phyloP scores from a whole-genome alignment of 371 early-diverging fungal species.

The Mucor lusitanicus region DNA sequence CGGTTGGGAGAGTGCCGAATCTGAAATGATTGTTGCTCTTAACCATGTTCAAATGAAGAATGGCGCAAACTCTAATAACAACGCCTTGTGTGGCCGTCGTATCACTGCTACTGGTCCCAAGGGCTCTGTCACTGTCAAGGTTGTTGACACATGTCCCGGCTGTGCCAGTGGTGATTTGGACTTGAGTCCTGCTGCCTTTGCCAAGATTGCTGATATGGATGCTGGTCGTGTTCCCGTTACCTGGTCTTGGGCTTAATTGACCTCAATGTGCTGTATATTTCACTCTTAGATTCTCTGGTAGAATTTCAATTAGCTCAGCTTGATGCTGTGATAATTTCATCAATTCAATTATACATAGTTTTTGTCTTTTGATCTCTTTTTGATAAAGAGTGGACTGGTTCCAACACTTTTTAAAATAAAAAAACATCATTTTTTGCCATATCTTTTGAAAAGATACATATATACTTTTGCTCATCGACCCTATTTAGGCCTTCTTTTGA shows the following conservation, averaged over 20 bases:
- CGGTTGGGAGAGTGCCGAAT: constrained; percentile 13
- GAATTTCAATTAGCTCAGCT: background rate
- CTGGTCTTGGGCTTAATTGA: constrained; percentile 41
- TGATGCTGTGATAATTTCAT: background rate
- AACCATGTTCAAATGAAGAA: constrained; percentile 29
- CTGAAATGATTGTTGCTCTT: constrained; percentile 29
- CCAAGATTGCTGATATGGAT: constrained; percentile 48
- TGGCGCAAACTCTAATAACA: constrained; percentile 31
- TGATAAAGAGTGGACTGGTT: constrained; percentile 6
- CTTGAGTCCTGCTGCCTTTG: constrained; percentile 58
- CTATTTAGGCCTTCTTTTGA: no score
- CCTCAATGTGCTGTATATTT: background rate
- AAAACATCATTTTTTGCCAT: background rate
- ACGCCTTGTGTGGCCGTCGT: constrained; percentile 58
- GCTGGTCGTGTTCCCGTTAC: constrained; percentile 53
- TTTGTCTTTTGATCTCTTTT: background rate
- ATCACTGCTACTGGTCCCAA: constrained; percentile 49
- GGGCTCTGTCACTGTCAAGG: constrained; percentile 49
- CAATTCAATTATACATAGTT: background rate
- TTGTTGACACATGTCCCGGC: constrained; percentile 64
- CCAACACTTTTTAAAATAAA: background rate
- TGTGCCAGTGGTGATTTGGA: constrained; percentile 62
- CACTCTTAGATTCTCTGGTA: constrained; percentile 14
- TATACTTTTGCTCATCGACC: background rate
- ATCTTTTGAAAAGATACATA: background rate